phyloP scores from a whole-genome alignment of 345 rosid species.

The Sisymbrium irio region DNA sequence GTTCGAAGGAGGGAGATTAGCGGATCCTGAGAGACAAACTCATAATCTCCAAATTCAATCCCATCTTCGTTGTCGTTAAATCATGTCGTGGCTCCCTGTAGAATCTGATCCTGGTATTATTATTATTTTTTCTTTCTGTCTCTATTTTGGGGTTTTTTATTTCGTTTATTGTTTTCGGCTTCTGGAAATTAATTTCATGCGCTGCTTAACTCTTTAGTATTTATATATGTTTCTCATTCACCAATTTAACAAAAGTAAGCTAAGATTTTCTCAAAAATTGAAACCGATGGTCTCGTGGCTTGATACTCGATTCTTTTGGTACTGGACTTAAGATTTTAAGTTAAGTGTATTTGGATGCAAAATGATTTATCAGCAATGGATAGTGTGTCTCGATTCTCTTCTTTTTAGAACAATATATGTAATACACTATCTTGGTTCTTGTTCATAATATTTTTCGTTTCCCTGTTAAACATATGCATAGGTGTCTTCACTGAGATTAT shows the following conservation, averaged over 20 bases:
- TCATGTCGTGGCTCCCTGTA: conserved; percentile 38
- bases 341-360: neutral
- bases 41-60: conserved; percentile 1
- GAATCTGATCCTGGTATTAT: conserved; percentile 42
- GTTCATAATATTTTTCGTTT: neutral
- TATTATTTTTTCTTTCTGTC: neutral
- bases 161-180: neutral
- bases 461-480: neutral
- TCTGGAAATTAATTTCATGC: neutral
- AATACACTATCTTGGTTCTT: neutral
- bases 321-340: neutral
- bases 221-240: neutral
- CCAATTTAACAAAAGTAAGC: neutral
- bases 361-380: too few species aligned
- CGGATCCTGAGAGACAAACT: conserved; percentile 6
- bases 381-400: too few species aligned
- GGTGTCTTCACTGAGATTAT: conserved; percentile 38
- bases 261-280: neutral
- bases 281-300: neutral
- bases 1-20: conserved; percentile 1
- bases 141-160: neutral
- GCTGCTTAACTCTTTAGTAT: neutral
- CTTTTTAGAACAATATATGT: too few species aligned
- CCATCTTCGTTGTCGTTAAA: conserved; percentile 4
- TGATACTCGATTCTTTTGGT: neutral